phyloP scores from a whole-genome alignment of 2,329 filamentous ascomycete genomes.

The Colletotrichum tanaceti region DNA sequence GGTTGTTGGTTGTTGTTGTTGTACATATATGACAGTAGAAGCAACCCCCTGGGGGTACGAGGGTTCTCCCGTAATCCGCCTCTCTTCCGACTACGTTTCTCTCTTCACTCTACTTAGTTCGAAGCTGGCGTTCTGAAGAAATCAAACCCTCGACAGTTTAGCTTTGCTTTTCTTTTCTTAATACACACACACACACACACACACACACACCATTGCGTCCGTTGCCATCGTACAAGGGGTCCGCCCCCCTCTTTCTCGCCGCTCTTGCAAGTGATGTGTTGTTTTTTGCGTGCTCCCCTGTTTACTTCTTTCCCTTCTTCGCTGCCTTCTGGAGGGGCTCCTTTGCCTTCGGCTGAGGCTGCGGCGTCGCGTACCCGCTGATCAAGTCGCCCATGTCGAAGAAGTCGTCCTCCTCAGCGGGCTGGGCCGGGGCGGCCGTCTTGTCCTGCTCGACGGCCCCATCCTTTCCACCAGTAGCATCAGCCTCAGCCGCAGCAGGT shows the following conservation, averaged over 20 bases:
- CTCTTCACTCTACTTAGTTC: neutral
- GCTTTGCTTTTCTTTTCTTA: neutral
- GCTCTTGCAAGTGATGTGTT: constrained; percentile 3
- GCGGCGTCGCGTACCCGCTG: constrained; percentile 55
- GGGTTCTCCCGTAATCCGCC: constrained; percentile 33
- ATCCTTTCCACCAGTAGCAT: constrained; percentile 1
- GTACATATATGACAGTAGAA: constrained; percentile 44
- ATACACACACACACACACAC: too few species aligned
- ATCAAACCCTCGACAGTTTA: constrained; percentile 7
- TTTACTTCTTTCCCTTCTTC: constrained; percentile 61
- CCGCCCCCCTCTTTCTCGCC: neutral
- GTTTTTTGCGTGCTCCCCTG: constrained; percentile 44
- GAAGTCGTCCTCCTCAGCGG: constrained; percentile 42
- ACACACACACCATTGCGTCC: constrained; percentile 2
- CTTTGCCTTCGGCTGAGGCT: constrained; percentile 48
- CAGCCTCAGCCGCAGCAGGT: neutral
- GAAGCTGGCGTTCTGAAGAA: constrained; percentile 20
- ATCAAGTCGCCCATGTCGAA: constrained; percentile 63
- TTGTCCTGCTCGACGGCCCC: neutral
- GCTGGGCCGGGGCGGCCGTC: constrained; percentile 34
- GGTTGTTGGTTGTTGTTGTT: constrained; percentile 34
- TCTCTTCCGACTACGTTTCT: constrained; percentile 23
- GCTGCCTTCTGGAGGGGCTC: constrained; percentile 55
- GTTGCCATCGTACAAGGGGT: constrained; percentile 33
- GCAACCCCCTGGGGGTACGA: constrained; percentile 20